Percentiles rank a stretch among this genome's conserved stretches.
Conservation (phyloP, 352 stramenopile species). For the Pythium grandisporangium region DNA sequence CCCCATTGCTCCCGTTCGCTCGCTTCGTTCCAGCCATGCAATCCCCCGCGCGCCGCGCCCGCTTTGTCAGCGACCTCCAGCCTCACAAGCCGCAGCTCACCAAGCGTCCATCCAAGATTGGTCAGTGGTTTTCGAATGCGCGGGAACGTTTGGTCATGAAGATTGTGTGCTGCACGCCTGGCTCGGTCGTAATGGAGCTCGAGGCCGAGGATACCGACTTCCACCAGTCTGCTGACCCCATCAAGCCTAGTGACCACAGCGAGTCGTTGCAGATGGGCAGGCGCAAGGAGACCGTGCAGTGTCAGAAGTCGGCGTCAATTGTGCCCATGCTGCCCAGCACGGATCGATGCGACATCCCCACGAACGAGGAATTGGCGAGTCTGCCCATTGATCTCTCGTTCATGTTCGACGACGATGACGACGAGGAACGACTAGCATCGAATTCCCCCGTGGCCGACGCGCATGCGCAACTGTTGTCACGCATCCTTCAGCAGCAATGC, state of each 20-base stretch:
- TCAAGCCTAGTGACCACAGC: background rate
- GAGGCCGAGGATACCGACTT: slow-evolving; percentile 20
- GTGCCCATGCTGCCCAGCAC: slow-evolving; percentile 5
- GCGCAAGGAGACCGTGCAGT: slow-evolving; percentile 7
- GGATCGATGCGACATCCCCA: slow-evolving; percentile 17
- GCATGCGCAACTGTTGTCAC: slow-evolving; percentile 5
- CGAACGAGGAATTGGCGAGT: slow-evolving; percentile 17
- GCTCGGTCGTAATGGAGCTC: slow-evolving; percentile 15
- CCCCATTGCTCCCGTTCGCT: too few relatives aligned
- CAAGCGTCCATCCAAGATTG: slow-evolving; percentile 10
- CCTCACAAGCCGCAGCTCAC: slow-evolving; percentile 3
- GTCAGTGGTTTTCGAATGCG: slow-evolving; percentile 10
- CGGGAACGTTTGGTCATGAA: slow-evolving; percentile 16
- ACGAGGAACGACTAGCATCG: slow-evolving; percentile 7
- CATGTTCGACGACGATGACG: slow-evolving; percentile 9
- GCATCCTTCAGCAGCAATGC: slow-evolving; percentile 10
- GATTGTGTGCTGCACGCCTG: slow-evolving; percentile 15
- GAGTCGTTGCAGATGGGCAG: background rate
- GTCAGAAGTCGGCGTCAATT: slow-evolving; percentile 16
- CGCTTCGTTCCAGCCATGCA: background rate
- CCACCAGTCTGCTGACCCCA: slow-evolving; percentile 8
- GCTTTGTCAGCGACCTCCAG: slow-evolving; percentile 4
- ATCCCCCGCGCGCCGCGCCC: background rate
- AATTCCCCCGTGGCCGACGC: slow-evolving; percentile 4
- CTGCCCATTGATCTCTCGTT: slow-evolving; percentile 20